A percentile compares a stretch with the other conserved stretches of the same genome.
phyloP scores from a whole-genome alignment of 352 stramenopile species.

The Globisporangium orthogonon region DNA sequence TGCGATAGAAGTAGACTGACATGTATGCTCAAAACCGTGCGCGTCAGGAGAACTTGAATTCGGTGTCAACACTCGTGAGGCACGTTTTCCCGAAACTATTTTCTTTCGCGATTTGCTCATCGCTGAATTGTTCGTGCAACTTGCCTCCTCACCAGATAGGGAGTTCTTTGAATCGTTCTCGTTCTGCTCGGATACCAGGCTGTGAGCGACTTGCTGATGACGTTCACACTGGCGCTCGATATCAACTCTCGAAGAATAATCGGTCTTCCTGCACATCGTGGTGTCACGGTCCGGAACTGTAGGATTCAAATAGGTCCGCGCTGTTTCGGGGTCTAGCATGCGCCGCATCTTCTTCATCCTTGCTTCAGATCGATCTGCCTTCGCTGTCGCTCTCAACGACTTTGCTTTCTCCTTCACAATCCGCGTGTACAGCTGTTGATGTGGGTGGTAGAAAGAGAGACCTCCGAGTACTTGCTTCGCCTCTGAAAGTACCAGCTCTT shows the following conservation, averaged over 20 bases:
- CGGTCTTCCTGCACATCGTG: background rate
- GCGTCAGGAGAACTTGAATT: background rate
- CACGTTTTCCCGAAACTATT: background rate
- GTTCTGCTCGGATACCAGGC: background rate
- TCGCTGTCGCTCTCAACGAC: background rate
- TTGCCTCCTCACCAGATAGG: background rate
- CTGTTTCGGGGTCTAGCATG: slow-evolving; percentile 29
- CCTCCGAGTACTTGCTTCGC: slow-evolving; percentile 25
- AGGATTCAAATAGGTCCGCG: slow-evolving; percentile 18
- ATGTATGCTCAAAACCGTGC: background rate
- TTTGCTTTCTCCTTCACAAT: slow-evolving; percentile 9
- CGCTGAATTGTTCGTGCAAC: background rate
- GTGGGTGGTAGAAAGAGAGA: slow-evolving; percentile 31
- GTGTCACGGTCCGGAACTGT: background rate
- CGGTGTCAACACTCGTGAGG: no score
- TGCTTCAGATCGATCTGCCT: background rate
- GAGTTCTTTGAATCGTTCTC: slow-evolving; percentile 1
- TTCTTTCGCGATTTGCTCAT: background rate
- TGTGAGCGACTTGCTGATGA: background rate
- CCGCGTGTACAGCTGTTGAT: slow-evolving; percentile 19
- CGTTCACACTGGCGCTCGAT: no score
- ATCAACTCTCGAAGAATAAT: background rate
- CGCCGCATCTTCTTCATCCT: slow-evolving; percentile 20
- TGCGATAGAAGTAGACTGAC: background rate
- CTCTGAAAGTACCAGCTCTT: slow-evolving; percentile 38